Base-by-base conservation (phyloP, 192 early-diverging fungal species). In the Bifiguratus adelaidae region DNA sequence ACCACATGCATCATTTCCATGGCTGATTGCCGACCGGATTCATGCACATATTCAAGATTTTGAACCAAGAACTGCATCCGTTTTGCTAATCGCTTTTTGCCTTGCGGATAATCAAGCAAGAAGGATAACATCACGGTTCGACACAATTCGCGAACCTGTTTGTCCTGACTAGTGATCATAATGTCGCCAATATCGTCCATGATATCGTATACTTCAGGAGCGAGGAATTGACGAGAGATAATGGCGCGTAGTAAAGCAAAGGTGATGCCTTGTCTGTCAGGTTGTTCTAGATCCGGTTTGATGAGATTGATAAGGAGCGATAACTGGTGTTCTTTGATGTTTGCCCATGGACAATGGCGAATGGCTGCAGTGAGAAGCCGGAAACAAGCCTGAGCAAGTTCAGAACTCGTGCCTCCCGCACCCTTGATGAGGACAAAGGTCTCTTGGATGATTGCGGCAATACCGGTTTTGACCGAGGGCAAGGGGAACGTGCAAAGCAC, bases 61-160 rank as follows among this genome's bases (percentile, higher is more conserved):
- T 90, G 83, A 41, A 91, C 68, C 46, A 97, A 61, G 58, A 89
- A 95, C 47, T 68, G 76, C 74, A 97, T 85, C 50, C 89, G 84
- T 52, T 85, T 90, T 46, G 71, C 64, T 18, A 98, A 61, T 38
- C 91, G 73, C 2, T 68, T 69, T 30, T 77, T 71, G 29, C 92
- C 89, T 58, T 94, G 84, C 28, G 97, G 97, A 61, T 97, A 99
- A 50, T 95, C 85, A 57, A 97, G 69, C 47, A 99, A 65, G 71
- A 98, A 99, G 47, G 87, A 85, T 48, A 93, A 77, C 55, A 82
- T 81, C 3, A 81, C 76, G 27, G 77, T 67, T 6, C 93, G 84
- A 41, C 88, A 93, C 32, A 85, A 67, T 48, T 95, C 88, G 27
- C 92, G 82, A 20, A 86, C 73, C 38, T 86, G 75, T 3, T 53